Conservation (phyloP, 192 early-diverging fungal species). For the Martensiomyces pterosporus region DNA sequence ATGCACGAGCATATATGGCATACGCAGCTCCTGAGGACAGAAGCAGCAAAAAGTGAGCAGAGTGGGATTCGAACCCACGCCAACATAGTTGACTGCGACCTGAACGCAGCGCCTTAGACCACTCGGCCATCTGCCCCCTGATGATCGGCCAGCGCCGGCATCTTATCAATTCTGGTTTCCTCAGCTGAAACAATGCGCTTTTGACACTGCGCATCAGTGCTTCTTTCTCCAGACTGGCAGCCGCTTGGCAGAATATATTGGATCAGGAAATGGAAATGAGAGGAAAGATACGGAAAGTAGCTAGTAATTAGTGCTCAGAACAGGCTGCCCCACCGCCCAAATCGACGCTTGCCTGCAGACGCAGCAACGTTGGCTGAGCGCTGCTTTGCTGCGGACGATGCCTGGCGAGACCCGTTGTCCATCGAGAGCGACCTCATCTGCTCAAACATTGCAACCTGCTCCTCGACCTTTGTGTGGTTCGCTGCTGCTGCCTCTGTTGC, state of each 20-base stretch:
- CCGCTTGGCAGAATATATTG: too few relatives aligned
- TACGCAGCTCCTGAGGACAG: too few relatives aligned
- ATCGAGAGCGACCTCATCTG: constrained; percentile 21
- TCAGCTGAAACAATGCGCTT: too few relatives aligned
- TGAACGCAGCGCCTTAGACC: neutral
- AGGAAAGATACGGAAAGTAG: neutral
- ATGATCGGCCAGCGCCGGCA: too few relatives aligned
- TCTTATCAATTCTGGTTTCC: too few relatives aligned
- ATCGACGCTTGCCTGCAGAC: constrained; percentile 11
- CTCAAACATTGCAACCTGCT: neutral
- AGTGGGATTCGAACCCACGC: constrained; percentile 5
- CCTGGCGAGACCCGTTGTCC: constrained; percentile 9
- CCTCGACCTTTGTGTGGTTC: neutral
- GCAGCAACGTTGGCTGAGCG: neutral
- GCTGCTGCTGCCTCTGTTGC: neutral
- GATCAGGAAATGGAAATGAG: neutral
- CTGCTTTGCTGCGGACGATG: too few relatives aligned
- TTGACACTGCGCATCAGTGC: too few relatives aligned
- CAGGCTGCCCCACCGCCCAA: constrained; percentile 22
- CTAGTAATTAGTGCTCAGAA: constrained; percentile 3
- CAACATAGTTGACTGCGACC: neutral
- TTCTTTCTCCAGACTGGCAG: too few relatives aligned
- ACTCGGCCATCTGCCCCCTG: neutral
- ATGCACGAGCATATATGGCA: too few relatives aligned
- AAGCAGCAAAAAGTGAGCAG: neutral